Percentiles rank a stretch among this genome's conserved stretches.
These are phyloP conservation scores for Hericium alpestre DNA, from an alignment of 768 basidiomycete genomes.

Conservation along the genomic window DNA sequence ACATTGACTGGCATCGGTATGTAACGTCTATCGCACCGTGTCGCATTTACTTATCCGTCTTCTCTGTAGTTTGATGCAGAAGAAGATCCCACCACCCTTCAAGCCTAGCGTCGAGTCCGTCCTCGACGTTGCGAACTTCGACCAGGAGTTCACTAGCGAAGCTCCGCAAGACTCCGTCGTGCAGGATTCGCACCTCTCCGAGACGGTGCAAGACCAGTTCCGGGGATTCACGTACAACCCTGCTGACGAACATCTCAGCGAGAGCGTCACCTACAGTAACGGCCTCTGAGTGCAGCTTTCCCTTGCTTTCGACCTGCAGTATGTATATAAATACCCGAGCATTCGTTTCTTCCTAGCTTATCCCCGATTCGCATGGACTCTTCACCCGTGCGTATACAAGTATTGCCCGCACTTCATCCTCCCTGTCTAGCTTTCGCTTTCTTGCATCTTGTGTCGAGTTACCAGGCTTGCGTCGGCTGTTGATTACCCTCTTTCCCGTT, in stretches of 20 bases:
- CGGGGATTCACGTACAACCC: constrained; percentile 84
- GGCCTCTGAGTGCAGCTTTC: neutral
- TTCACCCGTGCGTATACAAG: too few relatives aligned
- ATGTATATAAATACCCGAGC: too few relatives aligned
- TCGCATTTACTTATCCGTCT: neutral
- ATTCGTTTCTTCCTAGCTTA: too few relatives aligned
- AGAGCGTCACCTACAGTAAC: constrained; percentile 60
- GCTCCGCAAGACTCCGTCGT: constrained; percentile 94
- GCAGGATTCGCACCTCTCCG: constrained; percentile 81
- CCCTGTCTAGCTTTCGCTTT: too few relatives aligned
- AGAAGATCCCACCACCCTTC: constrained; percentile 96
- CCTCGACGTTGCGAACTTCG: constrained; percentile 93
- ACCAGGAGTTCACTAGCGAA: constrained; percentile 94
- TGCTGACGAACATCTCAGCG: constrained; percentile 73
- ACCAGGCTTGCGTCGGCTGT: too few relatives aligned
- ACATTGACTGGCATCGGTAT: constrained; percentile 83
- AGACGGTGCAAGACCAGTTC: constrained; percentile 97
- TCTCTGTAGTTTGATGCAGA: constrained; percentile 55
- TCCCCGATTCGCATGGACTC: too few relatives aligned
- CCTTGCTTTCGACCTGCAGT: too few relatives aligned
- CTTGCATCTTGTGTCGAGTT: too few relatives aligned
- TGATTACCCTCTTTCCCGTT: too few relatives aligned
- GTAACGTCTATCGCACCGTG: constrained; percentile 9
- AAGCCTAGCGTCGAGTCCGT: constrained; percentile 96
- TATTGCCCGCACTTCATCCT: too few relatives aligned